A percentile compares a stretch with the other conserved stretches of the same genome.
Evolutionary conservation across 257 asterid species (phyloP).

Genomic region (Fraxinus pennsylvanica): DNA sequence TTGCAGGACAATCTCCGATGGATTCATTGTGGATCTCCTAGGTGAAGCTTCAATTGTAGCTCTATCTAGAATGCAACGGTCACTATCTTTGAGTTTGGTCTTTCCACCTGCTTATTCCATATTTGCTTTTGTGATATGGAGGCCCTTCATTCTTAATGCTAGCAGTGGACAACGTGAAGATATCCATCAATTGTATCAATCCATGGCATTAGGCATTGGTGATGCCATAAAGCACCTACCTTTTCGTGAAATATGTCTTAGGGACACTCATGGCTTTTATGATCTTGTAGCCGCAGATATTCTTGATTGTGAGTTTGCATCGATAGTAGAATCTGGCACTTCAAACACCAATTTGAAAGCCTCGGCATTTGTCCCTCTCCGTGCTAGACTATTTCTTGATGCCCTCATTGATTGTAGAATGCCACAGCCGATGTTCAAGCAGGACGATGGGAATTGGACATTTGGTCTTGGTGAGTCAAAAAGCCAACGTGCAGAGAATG

Average conservation of each 20-base stretch:
- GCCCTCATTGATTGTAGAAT: constrained; percentile 81
- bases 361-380: constrained; percentile 86
- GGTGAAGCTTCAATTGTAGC: constrained; percentile 90
- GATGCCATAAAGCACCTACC: constrained; percentile 92
- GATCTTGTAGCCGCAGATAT: constrained; percentile 70
- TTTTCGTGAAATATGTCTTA: constrained; percentile 86
- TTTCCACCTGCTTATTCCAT: constrained; percentile 94
- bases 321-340: constrained; percentile 66
- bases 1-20: constrained; percentile 88
- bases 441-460: constrained; percentile 56
- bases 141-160: constrained; percentile 54
- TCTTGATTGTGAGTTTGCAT: constrained; percentile 80
- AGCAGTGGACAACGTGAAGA: constrained; percentile 76
- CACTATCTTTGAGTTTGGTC: constrained; percentile 66
- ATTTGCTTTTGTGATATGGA: constrained; percentile 82
- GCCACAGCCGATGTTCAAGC: constrained; percentile 51
- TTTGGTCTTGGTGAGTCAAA: constrained; percentile 63
- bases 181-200: constrained; percentile 62
- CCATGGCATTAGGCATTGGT: constrained; percentile 49
- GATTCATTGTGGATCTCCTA: constrained; percentile 76
- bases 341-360: constrained; percentile 62
- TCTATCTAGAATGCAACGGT: constrained; percentile 80
- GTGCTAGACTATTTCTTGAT: constrained; percentile 87
- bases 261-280: constrained; percentile 77
- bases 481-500: constrained; percentile 61